A percentile compares a stretch with the other conserved stretches of the same genome.
Evolutionary conservation across 352 stramenopile genomes (phyloP).

Genomic region (Thraustochytrium sp.): DNA sequence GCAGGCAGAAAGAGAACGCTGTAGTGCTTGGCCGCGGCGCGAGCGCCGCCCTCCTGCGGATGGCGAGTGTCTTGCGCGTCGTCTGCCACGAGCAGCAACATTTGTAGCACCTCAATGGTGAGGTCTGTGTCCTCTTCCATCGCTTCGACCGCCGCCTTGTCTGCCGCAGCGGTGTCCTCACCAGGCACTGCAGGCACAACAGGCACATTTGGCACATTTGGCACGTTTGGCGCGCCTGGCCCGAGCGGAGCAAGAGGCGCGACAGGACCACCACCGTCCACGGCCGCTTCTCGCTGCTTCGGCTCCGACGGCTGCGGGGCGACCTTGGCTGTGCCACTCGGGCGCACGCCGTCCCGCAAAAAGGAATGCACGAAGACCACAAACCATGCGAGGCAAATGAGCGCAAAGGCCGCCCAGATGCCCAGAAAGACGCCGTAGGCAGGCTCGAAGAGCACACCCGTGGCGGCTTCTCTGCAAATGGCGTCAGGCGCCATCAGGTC

Average conservation of each 20-base stretch:
- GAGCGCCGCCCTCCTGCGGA: not conserved
- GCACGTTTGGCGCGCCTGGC: too few relatives aligned
- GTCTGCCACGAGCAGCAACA: not conserved
- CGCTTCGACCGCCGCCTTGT: not conserved
- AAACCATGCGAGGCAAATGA: slow-evolving; percentile 9
- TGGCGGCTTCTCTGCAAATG: not conserved
- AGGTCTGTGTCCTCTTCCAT: not conserved
- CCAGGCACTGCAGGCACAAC: not conserved
- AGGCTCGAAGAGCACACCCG: not conserved
- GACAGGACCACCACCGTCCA: too few relatives aligned
- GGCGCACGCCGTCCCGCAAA: not conserved
- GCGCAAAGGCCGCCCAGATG: not conserved
- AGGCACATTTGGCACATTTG: too few relatives aligned
- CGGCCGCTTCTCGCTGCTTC: too few relatives aligned
- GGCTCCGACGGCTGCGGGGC: too few relatives aligned
- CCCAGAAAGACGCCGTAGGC: not conserved
- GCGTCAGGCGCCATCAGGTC: not conserved
- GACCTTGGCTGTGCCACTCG: too few relatives aligned
- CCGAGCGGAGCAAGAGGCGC: too few relatives aligned
- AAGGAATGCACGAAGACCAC: slow-evolving; percentile 1
- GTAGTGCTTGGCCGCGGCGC: not conserved
- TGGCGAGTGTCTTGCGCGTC: not conserved
- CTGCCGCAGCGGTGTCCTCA: not conserved
- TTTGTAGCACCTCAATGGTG: not conserved
- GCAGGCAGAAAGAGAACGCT: not conserved